Evolutionary conservation across 2,329 filamentous ascomycete species (phyloP), one percentile per base, ranked within the genome.

Genomic region (Epichloe sp.): DNA sequence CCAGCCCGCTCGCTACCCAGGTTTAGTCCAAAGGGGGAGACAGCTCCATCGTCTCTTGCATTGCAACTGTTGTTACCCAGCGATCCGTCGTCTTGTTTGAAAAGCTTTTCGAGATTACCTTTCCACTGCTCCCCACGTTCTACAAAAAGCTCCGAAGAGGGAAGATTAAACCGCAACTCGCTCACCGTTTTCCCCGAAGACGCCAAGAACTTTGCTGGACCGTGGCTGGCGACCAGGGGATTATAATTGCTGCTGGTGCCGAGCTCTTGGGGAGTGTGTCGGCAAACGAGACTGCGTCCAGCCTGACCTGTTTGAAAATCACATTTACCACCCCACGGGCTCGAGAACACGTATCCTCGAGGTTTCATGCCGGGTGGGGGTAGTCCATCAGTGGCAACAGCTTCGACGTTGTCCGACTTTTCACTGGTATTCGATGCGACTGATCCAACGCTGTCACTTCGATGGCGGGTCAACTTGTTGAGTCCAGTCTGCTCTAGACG

Each of bases 101-200:
- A 53, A 8, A 75, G 55, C 60, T 69, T 72, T 60, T 62, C 70
- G 34, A 73, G 72, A 57, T 68, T 64, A 69, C 69, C 19, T 66
- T 72, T 70, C 19, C 66, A 57, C 34, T 67, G 65, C 7, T 58
- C 63, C 49, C 61, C 56, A 6, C 66, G 65, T 37, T 65, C 64
- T 2, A 67, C 62, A 45, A 78, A 71, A 3, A 78, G 52, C 35
- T 79, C 73, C 15, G 69, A 64, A 47, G 76, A 79, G 1, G 88
- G 89, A 0, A 95, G 77, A 63, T 95, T 95, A 73, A 95, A 96
- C 17, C 90, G 82, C 53, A 97, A 72, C 66, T 96, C 91, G 65
- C 88, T 94, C 26, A 95, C 79, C 1, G 26, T 10, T 31, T 37
- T 44, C 7, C 8, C 23, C 2, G 15, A 26, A n/a, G 23, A 21